Base-by-base conservation (phyloP, 495 filamentous ascomycete genomes). In the Polyplosphaeria fusca region DNA sequence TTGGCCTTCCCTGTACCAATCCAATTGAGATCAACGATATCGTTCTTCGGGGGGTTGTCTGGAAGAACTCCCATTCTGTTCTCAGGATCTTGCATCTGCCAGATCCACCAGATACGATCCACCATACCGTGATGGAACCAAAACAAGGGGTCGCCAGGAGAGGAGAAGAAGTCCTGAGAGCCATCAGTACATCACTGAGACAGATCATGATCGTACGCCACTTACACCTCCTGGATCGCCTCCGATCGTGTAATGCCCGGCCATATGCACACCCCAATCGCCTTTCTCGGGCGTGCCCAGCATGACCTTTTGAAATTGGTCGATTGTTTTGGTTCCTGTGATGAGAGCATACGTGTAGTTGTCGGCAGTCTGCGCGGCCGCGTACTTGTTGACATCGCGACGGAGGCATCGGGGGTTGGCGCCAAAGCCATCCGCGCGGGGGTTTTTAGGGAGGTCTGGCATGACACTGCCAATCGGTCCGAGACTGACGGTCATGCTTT, bases 81-180 rank as follows among this genome's bases (percentile, higher is more conserved):
- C 28, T 62, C 59, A 1, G 59, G 59, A 41, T 62, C 59, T 24
- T 56, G 59, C 59, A 62, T 79, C 71, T 89, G 84, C 86, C 86
- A 89, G 28, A 84, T 81, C 78, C 82, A 85, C 76, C 79, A 89
- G 4, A 83, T 67, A 24, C 80, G 77, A 67, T 90, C 86, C 47
- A 90, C 76, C 74, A 82, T 79, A 7, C 55, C 61, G 32, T 64
- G 61, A 30, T 64, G 61, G 38, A 64, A 60, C 61, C 61, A 64
- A 47, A 64, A 64, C 26, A 60, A 13, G 11, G 61, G 61, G 40
- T 64, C 61, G 16, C 61, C 61, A 30, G 61, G 61, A 11, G 61
- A 64, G 5, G 61, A 58, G 61, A 16, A 64, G 50, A 64, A 60
- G 47, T 64, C 61, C 59, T 62, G 20, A 37, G 49, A 1, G 13